Base-by-base conservation (phyloP, 2,329 filamentous ascomycete species). In the Cordyceps tenuipes region DNA sequence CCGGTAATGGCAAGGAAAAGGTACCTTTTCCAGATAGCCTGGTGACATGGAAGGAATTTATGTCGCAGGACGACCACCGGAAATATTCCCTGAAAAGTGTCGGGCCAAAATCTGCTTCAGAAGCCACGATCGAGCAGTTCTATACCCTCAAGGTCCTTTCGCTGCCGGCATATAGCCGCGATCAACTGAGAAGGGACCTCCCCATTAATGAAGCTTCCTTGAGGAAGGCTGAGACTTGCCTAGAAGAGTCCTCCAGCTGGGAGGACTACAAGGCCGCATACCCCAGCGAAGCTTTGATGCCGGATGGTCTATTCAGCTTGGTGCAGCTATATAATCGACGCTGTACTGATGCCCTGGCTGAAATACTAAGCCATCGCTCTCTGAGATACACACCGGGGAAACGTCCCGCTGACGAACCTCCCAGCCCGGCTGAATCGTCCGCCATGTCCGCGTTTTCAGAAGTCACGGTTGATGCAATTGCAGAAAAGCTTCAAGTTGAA, bases 141-240 rank as follows among this genome's bases (percentile, higher is more conserved):
- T 52, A 39, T 10, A 23, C 36, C 17, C 3, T 52, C 6, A 52
- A 23, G 49, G 8, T 34, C 19, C 31, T 52, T 9, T 52, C 21
- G 2, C 0, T 23, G 12, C 2, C 5, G 0, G 5, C 13, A n/a
- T 17, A 23, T 8, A 21, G 31, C 6, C 1, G n/a, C 6, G 6
- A 8, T 2, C 49, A 15, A 39, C 31, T 50, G n/a, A 3, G 13
- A 2, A 15, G 34, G 23, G 49, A 52, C n/a, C 13, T 52, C 0
- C 5, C 6, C 4, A 4, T 31, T 21, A 3, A 31, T 1, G 23
- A 3, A 8, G 47, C 7, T n/a, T 29, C 47, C 23, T 8, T 49
- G 23, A 5, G 7, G 2, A 31, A 49, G 4, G 47, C 47, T 9
- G 1, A n/a, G n/a, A 15, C 13, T 9, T 15, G 31, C n/a, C 12